Base-by-base conservation (phyloP, 495 filamentous ascomycete genomes). In the Aspergillus wentii region DNA sequence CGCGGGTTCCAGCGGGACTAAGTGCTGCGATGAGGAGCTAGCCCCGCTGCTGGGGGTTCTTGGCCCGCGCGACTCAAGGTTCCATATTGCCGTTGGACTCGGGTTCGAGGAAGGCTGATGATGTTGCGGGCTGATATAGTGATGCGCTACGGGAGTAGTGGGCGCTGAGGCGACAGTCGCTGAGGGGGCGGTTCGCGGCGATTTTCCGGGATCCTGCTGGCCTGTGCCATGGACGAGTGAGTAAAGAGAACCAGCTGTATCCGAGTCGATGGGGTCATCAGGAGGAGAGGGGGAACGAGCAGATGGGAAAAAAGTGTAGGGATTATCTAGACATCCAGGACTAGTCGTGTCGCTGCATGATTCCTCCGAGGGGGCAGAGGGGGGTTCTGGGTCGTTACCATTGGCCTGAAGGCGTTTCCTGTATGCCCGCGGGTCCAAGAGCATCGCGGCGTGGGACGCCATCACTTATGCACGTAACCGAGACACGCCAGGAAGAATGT, bases 401-500 rank as follows among this genome's bases (percentile, higher is more conserved):
- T 60, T 59, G 15, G 47, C 48, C 25, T 57, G 47, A 7, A 51
- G 30, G 35, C 48, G 46, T 43, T 61, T 64, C 40, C 51, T 62
- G 44, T 61, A 59, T 28, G 43, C 55, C 42, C 61, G 59, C 21
- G 65, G 68, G 40, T 69, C 58, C 43, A 69, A 40, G 22, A 69
- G 55, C 64, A 69, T 66, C 20, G 64, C 62, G 19, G 68, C 57
- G 30, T 62, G 47, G 23, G 66, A 68, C 23, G 59, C 64, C 68
- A 71, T 69, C 40, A 31, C 17, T 33, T 30, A 36, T 43, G 40
- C 41, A 21, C 33, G 34, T 45, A 41, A 33, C 35, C 46, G 41
- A 49, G 35, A 42, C 37, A 20, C 10, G 31, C 16, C 16, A 11
- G 16, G 16, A n/a, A n/a, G n/a, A n/a, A n/a, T n/a, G n/a, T n/a